These are phyloP conservation scores for Salix koriyanagi DNA, from an alignment of 345 rosid genomes.

Conservation along the genomic window DNA sequence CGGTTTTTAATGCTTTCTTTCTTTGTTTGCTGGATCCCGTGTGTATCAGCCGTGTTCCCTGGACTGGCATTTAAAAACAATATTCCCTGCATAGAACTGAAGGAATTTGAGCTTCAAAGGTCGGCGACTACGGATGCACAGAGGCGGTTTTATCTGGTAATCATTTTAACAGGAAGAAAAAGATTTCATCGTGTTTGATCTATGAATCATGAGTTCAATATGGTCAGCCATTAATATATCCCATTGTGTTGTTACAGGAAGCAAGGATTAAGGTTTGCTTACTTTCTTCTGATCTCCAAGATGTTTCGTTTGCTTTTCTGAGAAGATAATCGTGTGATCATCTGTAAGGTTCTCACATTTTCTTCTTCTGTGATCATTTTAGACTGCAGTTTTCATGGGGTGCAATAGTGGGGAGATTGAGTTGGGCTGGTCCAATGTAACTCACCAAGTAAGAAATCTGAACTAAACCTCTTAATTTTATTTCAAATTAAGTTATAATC, in stretches of 20 bases:
- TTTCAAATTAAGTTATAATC: too few relatives aligned
- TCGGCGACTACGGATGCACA: conserved; percentile 43
- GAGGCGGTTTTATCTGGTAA: conserved; percentile 64
- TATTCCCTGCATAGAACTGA: conserved; percentile 49
- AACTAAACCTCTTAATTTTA: not conserved
- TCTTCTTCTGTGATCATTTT: not conserved
- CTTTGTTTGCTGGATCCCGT: not conserved
- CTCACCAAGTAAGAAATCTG: conserved; percentile 31
- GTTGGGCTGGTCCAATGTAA: conserved; percentile 51
- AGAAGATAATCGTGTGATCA: not conserved
- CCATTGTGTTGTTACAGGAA: conserved; percentile 44
- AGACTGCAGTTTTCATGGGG: conserved; percentile 82
- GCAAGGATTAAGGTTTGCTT: conserved; percentile 71
- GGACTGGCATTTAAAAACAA: conserved; percentile 59
- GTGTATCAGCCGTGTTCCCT: conserved; percentile 46
- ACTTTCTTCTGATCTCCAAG: not conserved
- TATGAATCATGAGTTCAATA: not conserved
- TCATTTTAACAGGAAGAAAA: not conserved
- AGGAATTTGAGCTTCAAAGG: conserved; percentile 38
- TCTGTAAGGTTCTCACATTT: not conserved
- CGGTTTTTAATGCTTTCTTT: not conserved
- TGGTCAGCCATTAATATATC: too few relatives aligned
- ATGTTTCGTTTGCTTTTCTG: not conserved
- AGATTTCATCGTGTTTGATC: not conserved
- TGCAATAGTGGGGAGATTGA: conserved; percentile 84